A percentile compares a stretch with the other conserved stretches of the same genome.
Evolutionary conservation across 257 asterid species (phyloP).

Genomic region (Scutellaria barbata): DNA sequence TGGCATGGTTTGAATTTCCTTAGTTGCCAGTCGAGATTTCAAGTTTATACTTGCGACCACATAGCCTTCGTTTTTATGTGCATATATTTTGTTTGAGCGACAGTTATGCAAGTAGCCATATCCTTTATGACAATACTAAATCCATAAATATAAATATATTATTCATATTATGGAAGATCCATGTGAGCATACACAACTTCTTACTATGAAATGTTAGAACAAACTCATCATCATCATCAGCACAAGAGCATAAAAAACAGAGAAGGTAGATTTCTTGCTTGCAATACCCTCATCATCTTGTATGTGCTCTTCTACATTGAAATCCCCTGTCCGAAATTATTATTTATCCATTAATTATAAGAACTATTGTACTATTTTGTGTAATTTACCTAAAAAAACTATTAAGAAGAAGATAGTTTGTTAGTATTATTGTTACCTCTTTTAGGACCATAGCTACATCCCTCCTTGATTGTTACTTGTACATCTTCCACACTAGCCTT

Average conservation of each 20-base stretch:
- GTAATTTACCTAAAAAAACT: too few relatives aligned
- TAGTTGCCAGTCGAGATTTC: too few relatives aligned
- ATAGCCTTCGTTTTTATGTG: too few relatives aligned
- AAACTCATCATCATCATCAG: conserved; percentile 23
- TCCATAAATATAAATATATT: neutral
- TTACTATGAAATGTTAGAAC: neutral
- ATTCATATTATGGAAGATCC: neutral
- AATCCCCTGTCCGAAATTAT: conserved; percentile 45
- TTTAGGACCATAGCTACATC: conserved; percentile 62
- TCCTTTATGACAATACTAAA: neutral
- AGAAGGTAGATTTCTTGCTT: conserved; percentile 19
- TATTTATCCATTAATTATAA: neutral
- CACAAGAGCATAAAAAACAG: conserved; percentile 35
- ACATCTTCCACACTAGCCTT: conserved; percentile 53
- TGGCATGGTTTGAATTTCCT: too few relatives aligned
- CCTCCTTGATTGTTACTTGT: conserved; percentile 46
- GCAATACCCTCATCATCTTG: conserved; percentile 38
- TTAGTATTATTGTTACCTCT: conserved; percentile 45
- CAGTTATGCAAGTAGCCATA: too few relatives aligned
- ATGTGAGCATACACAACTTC: neutral
- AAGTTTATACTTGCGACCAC: too few relatives aligned
- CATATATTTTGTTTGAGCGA: too few relatives aligned
- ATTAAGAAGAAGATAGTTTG: too few relatives aligned
- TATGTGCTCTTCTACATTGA: conserved; percentile 54
- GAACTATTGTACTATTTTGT: neutral